Conservation (phyloP, 192 early-diverging fungal species). For the Coemansia javaensis region DNA sequence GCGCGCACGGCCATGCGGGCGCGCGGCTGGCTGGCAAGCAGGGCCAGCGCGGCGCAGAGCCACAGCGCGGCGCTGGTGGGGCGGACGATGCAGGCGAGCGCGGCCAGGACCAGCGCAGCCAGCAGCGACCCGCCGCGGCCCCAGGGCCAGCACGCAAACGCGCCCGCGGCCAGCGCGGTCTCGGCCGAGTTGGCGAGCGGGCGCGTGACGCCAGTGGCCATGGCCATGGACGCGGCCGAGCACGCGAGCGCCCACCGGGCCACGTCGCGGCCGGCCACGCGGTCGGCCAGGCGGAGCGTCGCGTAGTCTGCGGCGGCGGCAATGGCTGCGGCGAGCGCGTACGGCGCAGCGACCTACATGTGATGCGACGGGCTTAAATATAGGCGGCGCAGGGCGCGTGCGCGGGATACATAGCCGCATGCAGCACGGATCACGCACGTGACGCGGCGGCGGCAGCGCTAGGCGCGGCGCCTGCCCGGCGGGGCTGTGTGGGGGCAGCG, state of each 20-base stretch:
- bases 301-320: conserved; percentile 69
- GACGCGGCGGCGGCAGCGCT: no score
- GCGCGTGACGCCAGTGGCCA: conserved; percentile 58
- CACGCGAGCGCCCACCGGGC: conserved; percentile 56
- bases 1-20: conserved; percentile 1
- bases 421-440: no score
- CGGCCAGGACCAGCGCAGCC: conserved; percentile 66
- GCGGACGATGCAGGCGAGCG: conserved; percentile 75
- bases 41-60: conserved; percentile 64
- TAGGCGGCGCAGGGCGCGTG: no score
- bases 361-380: no score
- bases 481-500: no score
- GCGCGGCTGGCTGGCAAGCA: conserved; percentile 47
- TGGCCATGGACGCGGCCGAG: conserved; percentile 56
- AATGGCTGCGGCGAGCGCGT: conserved; percentile 68
- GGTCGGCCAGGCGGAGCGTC: conserved; percentile 66
- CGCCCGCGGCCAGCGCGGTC: conserved; percentile 65
- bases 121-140: conserved; percentile 1
- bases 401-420: no score
- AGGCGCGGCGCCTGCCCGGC: no score
- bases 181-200: conserved; percentile 73
- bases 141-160: conserved; percentile 86
- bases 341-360: conserved; percentile 63
- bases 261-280: conserved; percentile 54
- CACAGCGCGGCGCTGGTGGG: conserved; percentile 88